Base-by-base conservation (phyloP, 2,329 filamentous ascomycete genomes). In the Colletotrichum tropicicola region DNA sequence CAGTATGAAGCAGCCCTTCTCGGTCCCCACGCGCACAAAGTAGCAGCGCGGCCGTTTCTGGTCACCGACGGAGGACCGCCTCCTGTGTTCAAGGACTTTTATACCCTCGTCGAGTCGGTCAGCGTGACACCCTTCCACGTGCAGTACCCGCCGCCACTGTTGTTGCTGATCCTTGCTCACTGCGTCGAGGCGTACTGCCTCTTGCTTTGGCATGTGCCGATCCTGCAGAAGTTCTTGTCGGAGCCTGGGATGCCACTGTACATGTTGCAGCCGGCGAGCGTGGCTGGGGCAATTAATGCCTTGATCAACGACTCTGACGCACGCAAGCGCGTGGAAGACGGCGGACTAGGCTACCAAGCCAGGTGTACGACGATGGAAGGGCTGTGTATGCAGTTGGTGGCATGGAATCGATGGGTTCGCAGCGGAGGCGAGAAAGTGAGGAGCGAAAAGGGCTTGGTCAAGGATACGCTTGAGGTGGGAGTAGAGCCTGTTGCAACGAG, bases 51-150 rank as follows among this genome's bases (percentile, higher is more conserved):
- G 35, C 78, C 84, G 13, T 87, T 84, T 69, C 71, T 79, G 39
- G 78, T 88, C 21, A 85, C 82, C 3, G 85, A 88, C 51, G 77
- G 75, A 1, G 84, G 83, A 27, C 79, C 81, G 5, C 78, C 84
- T 30, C 71, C 78, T 6, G 66, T 74, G 6, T 83, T 78, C 62
- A 62, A 67, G 12, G 81, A 84, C 64, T 58, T 82, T 5, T 83
- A 83, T 57, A 68, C 48, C 5, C 70, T 80, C 1, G 69, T 79
- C 15, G 51, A 66, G 19, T 47, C 69, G 32, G 69, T 77, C 19
- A 74, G 73, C 25, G 69, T 65, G 43, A 78, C 76, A 15, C 71
- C 69, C 0, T 71, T 81, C 51, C 70, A 69, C 19, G 65, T 80
- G 9, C 63, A 68, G 4, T 71, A 69, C 39, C 71, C 78, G 12